A percentile compares a stretch with the other conserved stretches of the same genome.
phyloP scores from a whole-genome alignment of 1,139 yeast genomes.

The Yamadazyma epiphylla region DNA sequence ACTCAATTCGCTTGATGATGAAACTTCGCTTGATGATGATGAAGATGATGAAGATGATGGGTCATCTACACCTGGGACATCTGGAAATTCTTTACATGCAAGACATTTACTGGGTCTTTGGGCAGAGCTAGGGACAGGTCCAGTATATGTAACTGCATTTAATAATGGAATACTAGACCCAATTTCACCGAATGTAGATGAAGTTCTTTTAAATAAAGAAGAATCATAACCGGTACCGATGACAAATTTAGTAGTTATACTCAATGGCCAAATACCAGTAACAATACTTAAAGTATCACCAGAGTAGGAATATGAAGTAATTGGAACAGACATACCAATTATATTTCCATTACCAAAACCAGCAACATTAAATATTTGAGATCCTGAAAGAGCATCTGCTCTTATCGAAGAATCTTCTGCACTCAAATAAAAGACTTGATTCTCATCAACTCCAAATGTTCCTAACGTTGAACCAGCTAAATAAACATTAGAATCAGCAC shows the following conservation, averaged over 20 bases:
- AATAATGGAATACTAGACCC: slow-evolving; percentile 10
- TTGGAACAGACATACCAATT: slow-evolving; percentile 19
- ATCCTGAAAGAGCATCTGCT: slow-evolving; percentile 15
- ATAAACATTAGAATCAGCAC: slow-evolving; percentile 17
- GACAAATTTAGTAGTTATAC: slow-evolving; percentile 13
- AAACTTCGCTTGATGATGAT: slow-evolving; percentile 1
- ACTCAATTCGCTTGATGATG: neutral
- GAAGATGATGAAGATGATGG: neutral
- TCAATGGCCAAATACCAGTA: slow-evolving; percentile 20
- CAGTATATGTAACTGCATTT: slow-evolving; percentile 6
- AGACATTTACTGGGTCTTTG: slow-evolving; percentile 3
- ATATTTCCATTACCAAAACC: slow-evolving; percentile 31
- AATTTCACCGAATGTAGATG: slow-evolving; percentile 13
- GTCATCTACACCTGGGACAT: slow-evolving; percentile 5
- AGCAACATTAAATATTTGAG: slow-evolving; percentile 22
- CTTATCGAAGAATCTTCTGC: slow-evolving; percentile 16
- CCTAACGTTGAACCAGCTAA: slow-evolving; percentile 16
- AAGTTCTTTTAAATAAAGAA: slow-evolving; percentile 10
- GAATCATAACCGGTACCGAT: slow-evolving; percentile 22
- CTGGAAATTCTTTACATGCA: slow-evolving; percentile 4
- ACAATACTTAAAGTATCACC: slow-evolving; percentile 7
- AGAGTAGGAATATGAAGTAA: slow-evolving; percentile 10
- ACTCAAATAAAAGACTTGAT: slow-evolving; percentile 22
- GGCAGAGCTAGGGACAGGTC: slow-evolving; percentile 6
- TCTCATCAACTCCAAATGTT: slow-evolving; percentile 8